Conservation (phyloP, 495 filamentous ascomycete species). For the Alectoria sarmentosa region DNA sequence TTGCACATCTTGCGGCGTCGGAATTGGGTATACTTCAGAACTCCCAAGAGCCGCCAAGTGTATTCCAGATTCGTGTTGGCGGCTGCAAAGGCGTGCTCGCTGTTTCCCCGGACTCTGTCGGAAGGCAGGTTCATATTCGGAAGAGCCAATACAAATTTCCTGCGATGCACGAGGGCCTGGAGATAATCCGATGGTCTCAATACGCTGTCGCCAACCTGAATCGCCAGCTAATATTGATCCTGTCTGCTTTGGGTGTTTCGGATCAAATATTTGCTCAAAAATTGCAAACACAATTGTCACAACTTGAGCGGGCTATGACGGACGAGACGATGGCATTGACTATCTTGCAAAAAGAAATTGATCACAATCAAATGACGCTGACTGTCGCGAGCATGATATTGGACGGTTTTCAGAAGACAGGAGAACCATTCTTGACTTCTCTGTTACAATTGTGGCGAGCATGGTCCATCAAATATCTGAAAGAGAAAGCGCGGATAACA, state of each 20-base stretch:
- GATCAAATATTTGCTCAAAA: slow-evolving; percentile 61
- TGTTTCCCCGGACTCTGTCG: slow-evolving; percentile 53
- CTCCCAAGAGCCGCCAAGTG: slow-evolving; percentile 55
- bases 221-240: slow-evolving; percentile 77
- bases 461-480: slow-evolving; percentile 78
- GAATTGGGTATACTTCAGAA: slow-evolving; percentile 52
- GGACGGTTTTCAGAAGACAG: slow-evolving; percentile 66
- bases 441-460: slow-evolving; percentile 68
- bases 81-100: slow-evolving; percentile 88
- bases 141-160: slow-evolving; percentile 83
- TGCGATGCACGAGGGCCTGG: slow-evolving; percentile 61
- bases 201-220: slow-evolving; percentile 74
- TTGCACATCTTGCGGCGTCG: slow-evolving; percentile 60
- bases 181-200: slow-evolving; percentile 76
- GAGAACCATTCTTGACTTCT: slow-evolving; percentile 78
- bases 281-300: slow-evolving; percentile 53
- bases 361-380: slow-evolving; percentile 76
- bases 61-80: slow-evolving; percentile 84
- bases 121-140: slow-evolving; percentile 64
- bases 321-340: slow-evolving; percentile 54
- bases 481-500: slow-evolving; percentile 84
- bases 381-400: slow-evolving; percentile 64
- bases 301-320: slow-evolving; percentile 60
- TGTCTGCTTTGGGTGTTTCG: slow-evolving; percentile 68
- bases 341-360: slow-evolving; percentile 66